Percentiles rank a stretch among this genome's conserved stretches.
phyloP scores from a whole-genome alignment of 2,329 filamentous ascomycete genomes.

The Daldinia sp. region DNA sequence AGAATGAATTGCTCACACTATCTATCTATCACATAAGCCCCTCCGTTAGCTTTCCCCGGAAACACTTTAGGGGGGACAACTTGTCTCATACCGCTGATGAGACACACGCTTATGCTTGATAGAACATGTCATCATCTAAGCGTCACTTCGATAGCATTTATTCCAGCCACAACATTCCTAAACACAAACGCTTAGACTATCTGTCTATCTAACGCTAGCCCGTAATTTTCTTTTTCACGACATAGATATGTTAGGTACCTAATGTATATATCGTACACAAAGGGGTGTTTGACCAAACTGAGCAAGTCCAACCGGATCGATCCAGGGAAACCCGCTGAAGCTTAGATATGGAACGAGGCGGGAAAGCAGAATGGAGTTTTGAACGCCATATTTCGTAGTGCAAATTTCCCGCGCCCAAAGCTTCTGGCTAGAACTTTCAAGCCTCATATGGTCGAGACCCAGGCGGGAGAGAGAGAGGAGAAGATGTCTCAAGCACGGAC shows the following conservation, averaged over 20 bases:
- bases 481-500: background rate
- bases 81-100: background rate
- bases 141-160: background rate
- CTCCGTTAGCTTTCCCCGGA: conserved; percentile 1
- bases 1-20: background rate
- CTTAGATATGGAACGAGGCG: background rate
- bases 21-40: background rate
- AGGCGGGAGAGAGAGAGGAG: background rate
- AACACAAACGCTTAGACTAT: conserved; percentile 1
- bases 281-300: background rate
- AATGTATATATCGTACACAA: background rate
- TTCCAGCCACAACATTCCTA: conserved; percentile 3
- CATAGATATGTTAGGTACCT: background rate
- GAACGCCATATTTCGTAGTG: background rate
- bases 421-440: background rate
- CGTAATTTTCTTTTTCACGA: background rate
- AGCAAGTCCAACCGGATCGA: background rate
- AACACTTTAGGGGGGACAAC: background rate
- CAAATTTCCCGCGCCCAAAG: conserved; percentile 4
- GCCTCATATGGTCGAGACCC: background rate
- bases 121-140: conserved; percentile 8
- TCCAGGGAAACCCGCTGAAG: background rate
- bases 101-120: background rate
- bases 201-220: background rate
- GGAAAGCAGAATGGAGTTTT: background rate